These are phyloP conservation scores for Plasmodium vivax DNA, from an alignment of 169 alveolate genomes.

Conservation along the genomic window DNA sequence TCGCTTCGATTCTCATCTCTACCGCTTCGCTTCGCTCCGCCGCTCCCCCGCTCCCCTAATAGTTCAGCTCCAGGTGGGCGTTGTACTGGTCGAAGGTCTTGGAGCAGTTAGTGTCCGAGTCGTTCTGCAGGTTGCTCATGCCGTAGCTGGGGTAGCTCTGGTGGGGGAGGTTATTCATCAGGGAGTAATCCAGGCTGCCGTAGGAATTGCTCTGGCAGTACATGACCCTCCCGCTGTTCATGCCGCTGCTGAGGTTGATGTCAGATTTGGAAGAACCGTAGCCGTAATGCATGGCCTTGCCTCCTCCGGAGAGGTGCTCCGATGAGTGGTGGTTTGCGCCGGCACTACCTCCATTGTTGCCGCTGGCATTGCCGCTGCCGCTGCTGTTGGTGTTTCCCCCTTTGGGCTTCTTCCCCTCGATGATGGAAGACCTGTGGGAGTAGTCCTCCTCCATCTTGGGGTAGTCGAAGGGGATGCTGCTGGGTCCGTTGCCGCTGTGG, in stretches of 20 bases:
- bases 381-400: background rate
- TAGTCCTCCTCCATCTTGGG: background rate
- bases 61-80: constrained; percentile 11
- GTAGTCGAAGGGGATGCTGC: background rate
- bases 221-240: background rate
- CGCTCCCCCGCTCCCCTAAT: background rate
- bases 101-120: constrained; percentile 19
- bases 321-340: background rate
- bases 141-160: constrained; percentile 16
- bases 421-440: background rate
- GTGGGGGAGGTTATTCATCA: background rate
- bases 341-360: background rate
- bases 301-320: background rate
- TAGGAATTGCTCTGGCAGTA: background rate
- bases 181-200: constrained; percentile 6
- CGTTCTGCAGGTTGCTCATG: constrained; percentile 7
- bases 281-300: background rate
- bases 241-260: background rate
- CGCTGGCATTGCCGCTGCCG: background rate
- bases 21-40: no score
- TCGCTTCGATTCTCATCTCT: no score
- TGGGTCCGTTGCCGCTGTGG: background rate
- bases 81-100: constrained; percentile 23
- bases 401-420: background rate
- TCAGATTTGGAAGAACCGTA: background rate